Evolutionary conservation across 2,329 filamentous ascomycete genomes (phyloP).

Genomic region (Microdochium nivale): DNA sequence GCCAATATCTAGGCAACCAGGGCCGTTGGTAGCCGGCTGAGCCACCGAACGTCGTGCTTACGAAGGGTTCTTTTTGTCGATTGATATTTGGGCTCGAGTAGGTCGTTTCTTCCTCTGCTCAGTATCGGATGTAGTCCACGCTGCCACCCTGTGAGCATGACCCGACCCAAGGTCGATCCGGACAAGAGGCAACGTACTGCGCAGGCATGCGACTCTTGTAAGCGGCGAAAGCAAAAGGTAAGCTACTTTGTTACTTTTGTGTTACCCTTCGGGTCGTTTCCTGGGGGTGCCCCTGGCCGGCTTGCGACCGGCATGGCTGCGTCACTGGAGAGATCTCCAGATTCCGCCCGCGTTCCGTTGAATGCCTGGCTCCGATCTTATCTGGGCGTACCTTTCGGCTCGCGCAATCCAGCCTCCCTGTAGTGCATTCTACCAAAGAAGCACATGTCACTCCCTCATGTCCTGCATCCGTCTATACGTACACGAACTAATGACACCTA

Average conservation of each 20-base stretch:
- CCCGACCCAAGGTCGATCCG: constrained; percentile 44
- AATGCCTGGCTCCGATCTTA: neutral
- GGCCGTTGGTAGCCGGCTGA: no score
- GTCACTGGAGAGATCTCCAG: neutral
- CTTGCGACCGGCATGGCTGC: neutral
- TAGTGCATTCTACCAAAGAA: no score
- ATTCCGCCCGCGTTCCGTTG: neutral
- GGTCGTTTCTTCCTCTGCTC: no score
- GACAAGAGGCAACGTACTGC: constrained; percentile 55
- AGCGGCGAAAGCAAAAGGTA: constrained; percentile 60
- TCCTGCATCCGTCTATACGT: constrained; percentile 5
- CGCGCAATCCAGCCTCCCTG: no score
- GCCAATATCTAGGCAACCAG: no score
- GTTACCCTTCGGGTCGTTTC: neutral
- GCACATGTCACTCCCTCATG: neutral
- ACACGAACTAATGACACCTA: constrained; percentile 2
- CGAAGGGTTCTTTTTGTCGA: no score
- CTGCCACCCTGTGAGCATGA: constrained; percentile 25
- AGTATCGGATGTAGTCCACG: constrained; percentile 8
- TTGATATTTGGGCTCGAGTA: no score
- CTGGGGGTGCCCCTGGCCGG: neutral
- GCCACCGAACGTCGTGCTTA: no score
- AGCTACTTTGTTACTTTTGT: constrained; percentile 8
- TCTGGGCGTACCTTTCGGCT: no score
- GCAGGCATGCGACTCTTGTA: constrained; percentile 57